Conservation (phyloP, 2,329 filamentous ascomycete genomes). For the Anisogramma anomala region DNA sequence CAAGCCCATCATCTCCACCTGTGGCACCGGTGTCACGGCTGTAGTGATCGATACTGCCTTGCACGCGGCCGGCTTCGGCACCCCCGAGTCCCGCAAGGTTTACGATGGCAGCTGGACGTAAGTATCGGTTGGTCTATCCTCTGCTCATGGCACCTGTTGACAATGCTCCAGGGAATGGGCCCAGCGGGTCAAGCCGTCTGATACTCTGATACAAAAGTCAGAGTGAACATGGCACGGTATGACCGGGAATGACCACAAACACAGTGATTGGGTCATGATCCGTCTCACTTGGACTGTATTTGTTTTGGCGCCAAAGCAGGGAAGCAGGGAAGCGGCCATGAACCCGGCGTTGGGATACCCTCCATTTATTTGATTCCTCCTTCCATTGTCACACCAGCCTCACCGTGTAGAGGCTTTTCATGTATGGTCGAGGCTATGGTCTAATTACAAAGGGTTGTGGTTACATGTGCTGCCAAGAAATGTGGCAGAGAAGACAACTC, state of each 20-base stretch:
- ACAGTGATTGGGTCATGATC: neutral
- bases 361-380: slow-evolving; percentile 7
- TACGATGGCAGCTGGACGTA: slow-evolving; percentile 99
- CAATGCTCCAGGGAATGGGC: slow-evolving; percentile 47
- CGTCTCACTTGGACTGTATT: neutral
- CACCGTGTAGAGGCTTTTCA: neutral
- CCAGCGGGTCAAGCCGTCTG: slow-evolving; percentile 48
- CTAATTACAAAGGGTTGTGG: no score
- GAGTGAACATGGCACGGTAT: slow-evolving; percentile 1
- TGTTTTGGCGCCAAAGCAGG: slow-evolving; percentile 1
- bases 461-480: neutral
- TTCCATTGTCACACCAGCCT: neutral
- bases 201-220: slow-evolving; percentile 46
- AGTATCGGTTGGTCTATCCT: slow-evolving; percentile 29
- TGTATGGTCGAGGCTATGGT: neutral
- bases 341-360: slow-evolving; percentile 12
- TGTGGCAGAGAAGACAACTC: no score
- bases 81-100: slow-evolving; percentile 55
- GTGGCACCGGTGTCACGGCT: slow-evolving; percentile 89
- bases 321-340: slow-evolving; percentile 3
- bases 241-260: neutral
- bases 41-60: slow-evolving; percentile 82
- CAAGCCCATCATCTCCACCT: slow-evolving; percentile 76
- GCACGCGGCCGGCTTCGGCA: slow-evolving; percentile 63
- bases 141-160: no score